These are phyloP conservation scores for Singerocomus inundabilis DNA, from an alignment of 1,284 basidiomycete genomes.

Conservation along the genomic window DNA sequence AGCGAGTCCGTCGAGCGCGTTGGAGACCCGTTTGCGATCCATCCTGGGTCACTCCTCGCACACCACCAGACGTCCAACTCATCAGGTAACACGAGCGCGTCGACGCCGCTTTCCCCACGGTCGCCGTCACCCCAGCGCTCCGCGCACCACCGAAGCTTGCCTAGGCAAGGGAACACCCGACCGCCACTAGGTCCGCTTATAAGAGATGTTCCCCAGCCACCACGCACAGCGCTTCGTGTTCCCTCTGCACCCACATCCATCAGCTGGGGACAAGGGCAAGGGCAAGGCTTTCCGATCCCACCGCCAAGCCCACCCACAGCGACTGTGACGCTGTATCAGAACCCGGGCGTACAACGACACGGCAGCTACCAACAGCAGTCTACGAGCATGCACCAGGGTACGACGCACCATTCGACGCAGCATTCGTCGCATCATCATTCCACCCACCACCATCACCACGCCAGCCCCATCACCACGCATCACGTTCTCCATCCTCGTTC, in stretches of 20 bases:
- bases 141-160: conserved; percentile 13
- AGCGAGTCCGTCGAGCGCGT: conserved; percentile 21
- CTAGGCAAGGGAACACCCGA: conserved; percentile 20
- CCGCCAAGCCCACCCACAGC: conserved; percentile 3
- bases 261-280: conserved; percentile 8
- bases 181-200: conserved; percentile 14
- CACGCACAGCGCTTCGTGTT: conserved; percentile 18
- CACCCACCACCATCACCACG: background rate
- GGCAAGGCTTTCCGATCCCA: conserved; percentile 1
- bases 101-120: conserved; percentile 14
- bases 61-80: conserved; percentile 4
- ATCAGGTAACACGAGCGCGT: conserved; percentile 3
- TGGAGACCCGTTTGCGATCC: conserved; percentile 13
- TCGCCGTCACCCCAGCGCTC: conserved; percentile 20
- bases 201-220: conserved; percentile 21
- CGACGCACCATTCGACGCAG: conserved; percentile 9
- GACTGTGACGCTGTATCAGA: conserved; percentile 6
- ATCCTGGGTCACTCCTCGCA: conserved; percentile 9
- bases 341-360: conserved; percentile 12
- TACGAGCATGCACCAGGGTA: conserved; percentile 12
- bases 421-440: conserved; percentile 8
- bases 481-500: conserved; percentile 23
- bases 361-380: conserved; percentile 7
- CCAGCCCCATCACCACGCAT: conserved; percentile 13
- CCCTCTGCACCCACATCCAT: conserved; percentile 7